Conservation (phyloP, 2,329 filamentous ascomycete genomes). For the Shiraia sp. region DNA sequence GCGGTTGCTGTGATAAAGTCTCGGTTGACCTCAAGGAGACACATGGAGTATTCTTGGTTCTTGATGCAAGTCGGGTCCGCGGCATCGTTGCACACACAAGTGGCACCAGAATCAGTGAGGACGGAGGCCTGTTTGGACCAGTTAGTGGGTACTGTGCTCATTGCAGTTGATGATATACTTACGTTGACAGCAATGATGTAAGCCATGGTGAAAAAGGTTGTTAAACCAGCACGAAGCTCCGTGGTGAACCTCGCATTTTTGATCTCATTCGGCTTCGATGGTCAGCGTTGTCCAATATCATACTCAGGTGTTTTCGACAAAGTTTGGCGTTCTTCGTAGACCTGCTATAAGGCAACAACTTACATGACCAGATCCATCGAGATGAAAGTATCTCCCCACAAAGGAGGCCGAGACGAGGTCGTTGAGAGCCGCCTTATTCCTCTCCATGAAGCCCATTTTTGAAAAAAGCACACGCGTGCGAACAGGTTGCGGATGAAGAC, state of each 20-base stretch:
- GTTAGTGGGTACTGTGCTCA: slow-evolving; percentile 6
- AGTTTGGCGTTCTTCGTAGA: not conserved
- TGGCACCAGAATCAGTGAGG: slow-evolving; percentile 72
- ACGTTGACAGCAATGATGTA: slow-evolving; percentile 68
- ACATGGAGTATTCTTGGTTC: slow-evolving; percentile 66
- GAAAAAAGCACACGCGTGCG: not conserved
- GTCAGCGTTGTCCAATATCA: slow-evolving; percentile 12
- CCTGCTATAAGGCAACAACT: slow-evolving; percentile 42
- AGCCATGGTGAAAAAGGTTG: slow-evolving; percentile 61
- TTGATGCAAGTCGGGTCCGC: slow-evolving; percentile 55
- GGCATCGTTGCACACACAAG: slow-evolving; percentile 69
- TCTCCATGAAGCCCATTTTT: slow-evolving; percentile 23
- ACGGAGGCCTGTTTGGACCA: slow-evolving; percentile 53
- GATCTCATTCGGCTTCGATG: slow-evolving; percentile 64
- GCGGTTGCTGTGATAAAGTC: slow-evolving; percentile 85
- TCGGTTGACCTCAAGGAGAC: slow-evolving; percentile 66
- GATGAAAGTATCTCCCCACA: slow-evolving; percentile 61
- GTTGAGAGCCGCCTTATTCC: slow-evolving; percentile 31
- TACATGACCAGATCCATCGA: slow-evolving; percentile 83
- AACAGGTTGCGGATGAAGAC: not conserved
- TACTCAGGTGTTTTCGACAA: too few species aligned
- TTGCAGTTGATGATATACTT: slow-evolving; percentile 38
- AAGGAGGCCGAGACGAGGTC: slow-evolving; percentile 36
- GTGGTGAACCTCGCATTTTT: slow-evolving; percentile 79
- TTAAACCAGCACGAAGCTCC: slow-evolving; percentile 79